A percentile compares a stretch with the other conserved stretches of the same genome.
These are phyloP conservation scores for Eucalyptus polyanthemos DNA, from an alignment of 345 rosid species.

Conservation along the genomic window DNA sequence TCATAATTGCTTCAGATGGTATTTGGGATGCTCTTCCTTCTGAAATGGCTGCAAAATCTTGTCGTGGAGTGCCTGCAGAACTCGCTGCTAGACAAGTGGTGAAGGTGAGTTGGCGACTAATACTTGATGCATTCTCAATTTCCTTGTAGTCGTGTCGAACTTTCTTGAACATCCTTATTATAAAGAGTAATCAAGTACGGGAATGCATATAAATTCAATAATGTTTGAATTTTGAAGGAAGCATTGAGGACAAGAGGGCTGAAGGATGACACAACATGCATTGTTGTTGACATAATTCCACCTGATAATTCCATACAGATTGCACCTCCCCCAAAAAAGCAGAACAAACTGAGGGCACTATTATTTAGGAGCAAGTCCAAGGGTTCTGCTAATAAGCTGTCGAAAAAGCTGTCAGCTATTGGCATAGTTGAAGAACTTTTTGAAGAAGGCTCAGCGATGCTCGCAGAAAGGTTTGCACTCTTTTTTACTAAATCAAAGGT, in stretches of 20 bases:
- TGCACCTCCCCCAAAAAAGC: conserved; percentile 40
- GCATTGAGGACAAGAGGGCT: conserved; percentile 72
- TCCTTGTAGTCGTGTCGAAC: neutral
- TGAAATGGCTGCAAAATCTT: conserved; percentile 56
- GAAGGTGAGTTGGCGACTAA: conserved; percentile 32
- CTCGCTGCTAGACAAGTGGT: conserved; percentile 90
- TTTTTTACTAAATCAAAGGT: neutral
- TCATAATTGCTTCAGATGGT: conserved; percentile 89
- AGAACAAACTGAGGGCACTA: conserved; percentile 42
- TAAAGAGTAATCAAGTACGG: neutral
- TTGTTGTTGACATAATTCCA: conserved; percentile 83
- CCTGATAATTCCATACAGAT: conserved; percentile 38
- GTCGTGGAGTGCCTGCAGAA: conserved; percentile 78
- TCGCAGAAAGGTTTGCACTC: conserved; percentile 64
- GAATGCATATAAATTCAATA: neutral
- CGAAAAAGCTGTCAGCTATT: conserved; percentile 59
- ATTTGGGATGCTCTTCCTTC: conserved; percentile 90
- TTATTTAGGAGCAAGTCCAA: conserved; percentile 42
- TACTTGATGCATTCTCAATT: neutral
- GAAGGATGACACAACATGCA: conserved; percentile 89
- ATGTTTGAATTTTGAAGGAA: conserved; percentile 33
- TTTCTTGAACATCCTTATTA: neutral
- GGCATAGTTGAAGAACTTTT: conserved; percentile 86
- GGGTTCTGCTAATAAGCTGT: conserved; percentile 35
- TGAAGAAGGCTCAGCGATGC: conserved; percentile 96